Conservation (phyloP, 2,329 filamentous ascomycete genomes). For the Nemania abortiva region DNA sequence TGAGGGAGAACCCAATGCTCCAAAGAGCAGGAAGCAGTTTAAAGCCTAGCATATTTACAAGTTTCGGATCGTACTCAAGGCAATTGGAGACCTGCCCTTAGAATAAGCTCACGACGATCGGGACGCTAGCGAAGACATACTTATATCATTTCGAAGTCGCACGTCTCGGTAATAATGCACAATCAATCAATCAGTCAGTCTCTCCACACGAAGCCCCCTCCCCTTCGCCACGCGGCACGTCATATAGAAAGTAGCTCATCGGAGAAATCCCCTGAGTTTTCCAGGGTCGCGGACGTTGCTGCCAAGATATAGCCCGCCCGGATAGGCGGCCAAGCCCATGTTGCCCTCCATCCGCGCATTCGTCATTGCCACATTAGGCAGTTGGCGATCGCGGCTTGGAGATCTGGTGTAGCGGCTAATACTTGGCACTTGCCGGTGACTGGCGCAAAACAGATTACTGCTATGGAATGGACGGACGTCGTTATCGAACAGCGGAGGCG, state of each 20-base stretch:
- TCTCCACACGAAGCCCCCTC: conserved; percentile 13
- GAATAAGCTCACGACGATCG: neutral
- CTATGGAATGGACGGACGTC: neutral
- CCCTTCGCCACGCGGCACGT: conserved; percentile 13
- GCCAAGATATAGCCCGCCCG: conserved; percentile 28
- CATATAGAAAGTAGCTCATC: conserved; percentile 10
- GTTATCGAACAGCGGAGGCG: conserved; percentile 11
- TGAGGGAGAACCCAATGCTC: conserved; percentile 36
- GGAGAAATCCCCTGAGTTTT: conserved; percentile 3
- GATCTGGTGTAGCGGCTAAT: conserved; percentile 32
- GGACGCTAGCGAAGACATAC: conserved; percentile 11
- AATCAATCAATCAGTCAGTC: too few species aligned
- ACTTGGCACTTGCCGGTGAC: conserved; percentile 26
- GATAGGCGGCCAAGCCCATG: conserved; percentile 34
- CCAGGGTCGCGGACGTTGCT: conserved; percentile 3
- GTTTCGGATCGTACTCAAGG: neutral
- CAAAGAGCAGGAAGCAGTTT: conserved; percentile 42
- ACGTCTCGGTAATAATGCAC: neutral
- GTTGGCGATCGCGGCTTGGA: conserved; percentile 27
- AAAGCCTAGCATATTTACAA: conserved; percentile 41
- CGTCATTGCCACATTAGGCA: conserved; percentile 26
- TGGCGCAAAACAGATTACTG: neutral
- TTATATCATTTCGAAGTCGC: neutral
- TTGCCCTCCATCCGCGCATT: conserved; percentile 9
- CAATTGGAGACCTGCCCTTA: neutral